Evolutionary conservation across 805 yeast species (phyloP).

Genomic region (Starmerella cellae): DNA sequence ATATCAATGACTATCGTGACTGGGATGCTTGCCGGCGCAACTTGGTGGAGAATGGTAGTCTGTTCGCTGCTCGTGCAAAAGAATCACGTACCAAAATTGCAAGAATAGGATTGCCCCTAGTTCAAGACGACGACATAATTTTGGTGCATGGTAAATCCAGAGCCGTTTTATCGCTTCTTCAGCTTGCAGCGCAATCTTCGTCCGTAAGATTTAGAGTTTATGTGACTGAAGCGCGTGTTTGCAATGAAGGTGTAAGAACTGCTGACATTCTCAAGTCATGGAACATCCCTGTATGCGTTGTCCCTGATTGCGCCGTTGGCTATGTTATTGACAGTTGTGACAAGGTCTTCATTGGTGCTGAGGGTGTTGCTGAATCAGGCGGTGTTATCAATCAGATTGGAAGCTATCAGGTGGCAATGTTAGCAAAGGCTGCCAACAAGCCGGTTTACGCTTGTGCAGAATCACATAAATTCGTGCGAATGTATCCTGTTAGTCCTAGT

Average conservation of each 20-base stretch:
- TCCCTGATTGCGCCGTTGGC: constrained; percentile 90
- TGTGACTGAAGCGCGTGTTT: constrained; percentile 87
- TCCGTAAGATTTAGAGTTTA: constrained; percentile 75
- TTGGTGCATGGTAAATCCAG: constrained; percentile 86
- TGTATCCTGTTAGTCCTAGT: constrained; percentile 87
- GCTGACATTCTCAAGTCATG: constrained; percentile 50
- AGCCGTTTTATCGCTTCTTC: constrained; percentile 66
- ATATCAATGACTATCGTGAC: constrained; percentile 70
- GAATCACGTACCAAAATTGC: constrained; percentile 81
- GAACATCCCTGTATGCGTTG: constrained; percentile 75
- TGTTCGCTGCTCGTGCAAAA: constrained; percentile 84
- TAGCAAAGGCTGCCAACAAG: constrained; percentile 79
- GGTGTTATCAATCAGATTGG: constrained; percentile 91
- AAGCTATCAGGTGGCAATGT: constrained; percentile 83
- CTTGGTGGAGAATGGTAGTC: constrained; percentile 82
- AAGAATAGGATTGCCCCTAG: constrained; percentile 72
- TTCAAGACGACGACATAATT: constrained; percentile 80
- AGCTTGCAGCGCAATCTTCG: constrained; percentile 55
- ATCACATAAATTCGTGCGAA: constrained; percentile 87
- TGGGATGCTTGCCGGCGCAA: constrained; percentile 89
- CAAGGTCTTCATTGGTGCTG: constrained; percentile 93
- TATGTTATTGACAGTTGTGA: constrained; percentile 81
- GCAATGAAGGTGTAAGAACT: constrained; percentile 59
- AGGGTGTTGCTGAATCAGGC: constrained; percentile 98
- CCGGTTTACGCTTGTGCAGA: constrained; percentile 93